Conservation (phyloP, 192 early-diverging fungal genomes). For the Dissophora ornata region DNA sequence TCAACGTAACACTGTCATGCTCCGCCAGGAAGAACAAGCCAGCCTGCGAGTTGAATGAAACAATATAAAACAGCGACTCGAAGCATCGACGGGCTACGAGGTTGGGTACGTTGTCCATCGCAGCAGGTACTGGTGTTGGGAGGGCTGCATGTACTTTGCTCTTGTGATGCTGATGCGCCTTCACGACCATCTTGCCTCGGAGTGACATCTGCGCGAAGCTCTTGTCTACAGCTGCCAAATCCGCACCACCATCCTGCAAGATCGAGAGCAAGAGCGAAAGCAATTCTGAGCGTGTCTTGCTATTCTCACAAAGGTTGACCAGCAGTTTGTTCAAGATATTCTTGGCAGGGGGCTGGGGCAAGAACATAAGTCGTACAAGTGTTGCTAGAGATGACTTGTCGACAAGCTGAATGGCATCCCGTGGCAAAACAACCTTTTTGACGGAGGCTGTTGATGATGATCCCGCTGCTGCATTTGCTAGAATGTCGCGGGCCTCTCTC, state of each 20-base stretch:
- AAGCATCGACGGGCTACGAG: conserved; percentile 91
- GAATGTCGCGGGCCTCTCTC: conserved; percentile 51
- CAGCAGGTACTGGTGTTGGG: conserved; percentile 33
- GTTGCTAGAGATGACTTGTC: conserved; percentile 84
- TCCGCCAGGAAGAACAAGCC: conserved; percentile 83
- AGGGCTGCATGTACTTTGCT: conserved; percentile 23
- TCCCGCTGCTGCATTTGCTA: conserved; percentile 14
- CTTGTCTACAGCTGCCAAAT: conserved; percentile 80
- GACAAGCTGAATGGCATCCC: conserved; percentile 84
- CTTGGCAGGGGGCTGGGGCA: conserved; percentile 82
- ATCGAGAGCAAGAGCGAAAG: conserved; percentile 88
- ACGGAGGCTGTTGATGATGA: conserved; percentile 17
- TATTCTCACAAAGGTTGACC: conserved; percentile 91
- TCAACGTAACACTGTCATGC: conserved; percentile 67
- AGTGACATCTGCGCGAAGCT: conserved; percentile 81
- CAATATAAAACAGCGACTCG: conserved; percentile 84
- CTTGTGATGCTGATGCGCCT: conserved; percentile 44
- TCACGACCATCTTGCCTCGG: conserved; percentile 64
- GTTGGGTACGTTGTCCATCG: conserved; percentile 80
- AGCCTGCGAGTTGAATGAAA: conserved; percentile 79
- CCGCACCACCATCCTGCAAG: conserved; percentile 82
- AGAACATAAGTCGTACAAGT: conserved; percentile 87
- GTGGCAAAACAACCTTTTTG: conserved; percentile 57
- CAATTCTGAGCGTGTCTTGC: conserved; percentile 83
- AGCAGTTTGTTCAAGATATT: conserved; percentile 75